Evolutionary conservation across 2,329 filamentous ascomycete genomes (phyloP).

Genomic region (Tolypocladium endophyticum): DNA sequence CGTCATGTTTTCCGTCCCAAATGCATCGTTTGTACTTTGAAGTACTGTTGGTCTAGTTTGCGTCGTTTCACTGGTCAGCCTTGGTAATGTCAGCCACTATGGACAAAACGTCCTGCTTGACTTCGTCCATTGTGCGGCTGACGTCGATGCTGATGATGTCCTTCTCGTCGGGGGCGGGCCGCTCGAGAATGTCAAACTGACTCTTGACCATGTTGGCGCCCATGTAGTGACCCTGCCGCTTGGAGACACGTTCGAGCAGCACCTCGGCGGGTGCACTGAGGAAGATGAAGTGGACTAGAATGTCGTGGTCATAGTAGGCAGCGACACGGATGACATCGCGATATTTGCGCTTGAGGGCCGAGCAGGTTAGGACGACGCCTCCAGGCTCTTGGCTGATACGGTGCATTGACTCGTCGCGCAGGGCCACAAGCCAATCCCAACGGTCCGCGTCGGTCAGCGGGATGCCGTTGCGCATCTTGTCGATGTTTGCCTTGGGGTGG

Average conservation of each 20-base stretch:
- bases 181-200: slow-evolving; percentile 82
- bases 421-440: slow-evolving; percentile 88
- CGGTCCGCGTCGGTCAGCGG: slow-evolving; percentile 87
- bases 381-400: slow-evolving; percentile 45
- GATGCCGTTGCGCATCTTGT: slow-evolving; percentile 80
- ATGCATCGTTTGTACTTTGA: not conserved
- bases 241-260: slow-evolving; percentile 63
- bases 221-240: slow-evolving; percentile 85
- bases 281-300: slow-evolving; percentile 89
- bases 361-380: slow-evolving; percentile 92
- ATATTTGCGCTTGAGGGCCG: slow-evolving; percentile 93
- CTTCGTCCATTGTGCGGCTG: slow-evolving; percentile 44
- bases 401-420: slow-evolving; percentile 58
- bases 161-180: slow-evolving; percentile 57
- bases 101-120: slow-evolving; percentile 49
- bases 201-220: slow-evolving; percentile 90
- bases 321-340: slow-evolving; percentile 81
- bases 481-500: slow-evolving; percentile 67
- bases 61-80: slow-evolving; percentile 8
- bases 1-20: not conserved
- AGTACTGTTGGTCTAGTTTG: not conserved
- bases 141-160: slow-evolving; percentile 67
- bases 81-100: slow-evolving; percentile 44
- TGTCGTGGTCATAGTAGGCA: slow-evolving; percentile 60
- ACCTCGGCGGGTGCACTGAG: slow-evolving; percentile 68